Evolutionary conservation across 768 basidiomycete genomes (phyloP), one percentile per base, ranked within the genome.

Genomic region (Crepidotus variabilis): DNA sequence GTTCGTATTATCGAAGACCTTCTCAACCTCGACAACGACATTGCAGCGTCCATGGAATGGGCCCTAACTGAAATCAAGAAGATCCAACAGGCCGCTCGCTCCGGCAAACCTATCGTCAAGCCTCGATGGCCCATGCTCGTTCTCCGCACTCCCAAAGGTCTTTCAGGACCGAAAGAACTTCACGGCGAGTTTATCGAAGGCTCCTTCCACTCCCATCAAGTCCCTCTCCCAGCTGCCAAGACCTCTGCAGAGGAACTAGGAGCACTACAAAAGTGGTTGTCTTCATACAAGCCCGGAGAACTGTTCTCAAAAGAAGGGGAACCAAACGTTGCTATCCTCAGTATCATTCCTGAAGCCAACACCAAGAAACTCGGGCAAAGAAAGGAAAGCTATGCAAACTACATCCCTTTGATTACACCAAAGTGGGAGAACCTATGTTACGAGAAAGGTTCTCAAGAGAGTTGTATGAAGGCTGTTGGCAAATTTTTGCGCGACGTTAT

Each of bases 61-160:
- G 90, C 89, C 0, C 67, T 88, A 10, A 71, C 63, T 8, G 86
- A 91, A 70, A 90, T 92, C 58, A 78, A 75, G 62, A 84, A 78
- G 61, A 95, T 95, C 51, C 93, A 97, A 67, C 69, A 70, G 0
- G 90, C 88, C 0, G 93, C 94, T 16, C 84, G 94, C 47, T 75
- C 72, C 10, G 90, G 89, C 1, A 80, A 85, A 2, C 86, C 92
- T 14, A 84, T 92, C 59, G 76, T 85, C 51, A 94, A 94, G 74
- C 94, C 94, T n/a, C 81, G 90, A 45, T 95, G 91, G 91, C 94
- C 94, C 2, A 80, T 94, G 67, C 75, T 97, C 59, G 81, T 94
- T 63, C 78, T 95, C 47, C 84, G 93, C 46, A 91, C 91, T 1
- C 92, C 92, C 9, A 96, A 96, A 72, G 88, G 92, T 22, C 85